These are phyloP conservation scores for Cladosporium cucumerinum DNA, from an alignment of 2,329 filamentous ascomycete genomes.

Conservation along the genomic window DNA sequence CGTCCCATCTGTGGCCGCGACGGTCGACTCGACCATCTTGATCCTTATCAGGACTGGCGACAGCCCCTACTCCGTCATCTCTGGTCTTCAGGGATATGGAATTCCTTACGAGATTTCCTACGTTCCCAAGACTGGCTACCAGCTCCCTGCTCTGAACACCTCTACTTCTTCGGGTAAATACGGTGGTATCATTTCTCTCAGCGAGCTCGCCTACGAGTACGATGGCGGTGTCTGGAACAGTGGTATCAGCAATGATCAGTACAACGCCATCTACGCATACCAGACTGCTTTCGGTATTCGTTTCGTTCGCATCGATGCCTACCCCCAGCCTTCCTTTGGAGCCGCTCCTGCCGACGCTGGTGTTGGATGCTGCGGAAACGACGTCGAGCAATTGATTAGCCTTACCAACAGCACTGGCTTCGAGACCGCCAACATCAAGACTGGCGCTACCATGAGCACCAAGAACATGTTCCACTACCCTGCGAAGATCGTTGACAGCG, in stretches of 20 bases:
- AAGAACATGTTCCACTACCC: conserved; percentile 59
- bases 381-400: conserved; percentile 52
- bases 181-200: conserved; percentile 56
- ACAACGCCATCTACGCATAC: conserved; percentile 55
- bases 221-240: conserved; percentile 45
- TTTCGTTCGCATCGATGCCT: conserved; percentile 60
- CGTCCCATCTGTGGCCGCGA: conserved; percentile 4
- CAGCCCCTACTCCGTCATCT: conserved; percentile 48
- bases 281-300: conserved; percentile 57
- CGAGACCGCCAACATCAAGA: conserved; percentile 53
- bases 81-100: conserved; percentile 58
- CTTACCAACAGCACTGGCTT: conserved; percentile 55
- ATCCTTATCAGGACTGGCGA: conserved; percentile 38
- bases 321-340: conserved; percentile 52
- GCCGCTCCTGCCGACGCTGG: conserved; percentile 34
- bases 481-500: conserved; percentile 52
- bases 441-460: conserved; percentile 47
- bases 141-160: conserved; percentile 53
- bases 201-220: conserved; percentile 56
- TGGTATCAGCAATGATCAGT: conserved; percentile 56
- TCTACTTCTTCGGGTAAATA: conserved; percentile 53
- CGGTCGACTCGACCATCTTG: conserved; percentile 9
- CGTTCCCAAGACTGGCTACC: conserved; percentile 52
- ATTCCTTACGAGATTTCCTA: conserved; percentile 56
- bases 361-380: conserved; percentile 47